These are phyloP conservation scores for Erysimum pusillum DNA, from an alignment of 441 rosid species.

Conservation along the genomic window DNA sequence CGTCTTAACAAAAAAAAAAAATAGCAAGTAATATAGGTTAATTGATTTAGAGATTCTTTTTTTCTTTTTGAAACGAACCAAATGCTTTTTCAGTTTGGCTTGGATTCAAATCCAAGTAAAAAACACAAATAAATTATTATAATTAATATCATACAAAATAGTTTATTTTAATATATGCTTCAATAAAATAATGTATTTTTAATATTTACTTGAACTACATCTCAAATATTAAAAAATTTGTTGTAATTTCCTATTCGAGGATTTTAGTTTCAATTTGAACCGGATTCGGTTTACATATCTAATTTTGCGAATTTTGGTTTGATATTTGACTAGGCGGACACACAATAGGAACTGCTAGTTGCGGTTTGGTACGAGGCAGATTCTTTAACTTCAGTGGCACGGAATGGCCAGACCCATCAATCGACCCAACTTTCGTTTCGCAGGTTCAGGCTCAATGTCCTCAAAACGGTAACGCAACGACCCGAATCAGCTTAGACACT, in stretches of 20 bases:
- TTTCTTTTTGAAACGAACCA: too few relatives aligned
- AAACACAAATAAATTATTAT: too few relatives aligned
- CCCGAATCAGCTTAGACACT: conserved; percentile 60
- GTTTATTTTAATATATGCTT: too few relatives aligned
- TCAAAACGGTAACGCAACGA: conserved; percentile 48
- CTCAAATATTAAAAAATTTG: too few relatives aligned
- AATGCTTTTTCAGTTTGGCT: too few relatives aligned
- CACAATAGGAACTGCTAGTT: conserved; percentile 78
- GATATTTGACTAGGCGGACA: conserved; percentile 62
- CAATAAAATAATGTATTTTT: too few relatives aligned
- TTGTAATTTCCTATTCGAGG: not conserved
- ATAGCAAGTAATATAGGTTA: too few relatives aligned
- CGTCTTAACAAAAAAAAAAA: not conserved
- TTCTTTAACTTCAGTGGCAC: conserved; percentile 65
- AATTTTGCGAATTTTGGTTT: not conserved
- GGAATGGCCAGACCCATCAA: conserved; percentile 71
- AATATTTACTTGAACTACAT: too few relatives aligned
- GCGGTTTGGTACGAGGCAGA: conserved; percentile 60
- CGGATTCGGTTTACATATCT: not conserved
- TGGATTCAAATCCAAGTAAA: too few relatives aligned
- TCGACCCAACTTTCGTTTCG: conserved; percentile 56
- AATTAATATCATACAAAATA: too few relatives aligned
- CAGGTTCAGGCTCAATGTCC: conserved; percentile 67
- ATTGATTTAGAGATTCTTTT: too few relatives aligned
- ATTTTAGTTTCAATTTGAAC: not conserved